Conservation (phyloP, 139 green algal species). For the Chlamydomonas sphaeroides region DNA sequence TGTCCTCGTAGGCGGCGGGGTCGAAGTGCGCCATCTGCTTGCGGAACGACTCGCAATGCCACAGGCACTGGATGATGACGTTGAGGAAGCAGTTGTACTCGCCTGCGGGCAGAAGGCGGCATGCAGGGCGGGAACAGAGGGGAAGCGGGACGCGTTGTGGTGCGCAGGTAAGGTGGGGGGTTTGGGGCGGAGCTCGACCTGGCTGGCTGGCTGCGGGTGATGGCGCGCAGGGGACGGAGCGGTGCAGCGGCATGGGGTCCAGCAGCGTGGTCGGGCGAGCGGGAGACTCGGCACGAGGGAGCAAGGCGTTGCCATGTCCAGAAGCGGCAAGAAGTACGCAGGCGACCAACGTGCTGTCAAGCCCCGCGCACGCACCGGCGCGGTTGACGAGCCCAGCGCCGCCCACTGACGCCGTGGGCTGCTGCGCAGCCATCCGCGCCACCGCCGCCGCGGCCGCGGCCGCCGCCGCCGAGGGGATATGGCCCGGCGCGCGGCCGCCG, state of each 20-base stretch:
- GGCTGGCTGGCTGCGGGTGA: not conserved
- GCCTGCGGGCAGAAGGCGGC: slow-evolving; percentile 28
- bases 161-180: too few relatives aligned
- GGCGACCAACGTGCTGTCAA: too few relatives aligned
- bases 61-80: slow-evolving; percentile 87
- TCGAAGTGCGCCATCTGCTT: not conserved
- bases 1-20: not conserved
- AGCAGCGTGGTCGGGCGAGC: too few relatives aligned
- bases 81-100: slow-evolving; percentile 96
- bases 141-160: too few relatives aligned
- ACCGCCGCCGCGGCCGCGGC: not conserved
- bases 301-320: too few relatives aligned
- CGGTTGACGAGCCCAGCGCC: slow-evolving; percentile 68
- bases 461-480: not conserved
- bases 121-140: not conserved
- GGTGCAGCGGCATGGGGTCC: too few relatives aligned
- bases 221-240: too few relatives aligned
- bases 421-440: not conserved
- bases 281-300: too few relatives aligned
- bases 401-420: not conserved
- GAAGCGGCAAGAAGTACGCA: too few relatives aligned
- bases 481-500: not conserved
- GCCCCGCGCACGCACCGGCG: not conserved
- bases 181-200: too few relatives aligned
- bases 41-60: slow-evolving; percentile 57